Base-by-base conservation (phyloP, 768 basidiomycete species). In the Naganishia vaughanmartiniae region DNA sequence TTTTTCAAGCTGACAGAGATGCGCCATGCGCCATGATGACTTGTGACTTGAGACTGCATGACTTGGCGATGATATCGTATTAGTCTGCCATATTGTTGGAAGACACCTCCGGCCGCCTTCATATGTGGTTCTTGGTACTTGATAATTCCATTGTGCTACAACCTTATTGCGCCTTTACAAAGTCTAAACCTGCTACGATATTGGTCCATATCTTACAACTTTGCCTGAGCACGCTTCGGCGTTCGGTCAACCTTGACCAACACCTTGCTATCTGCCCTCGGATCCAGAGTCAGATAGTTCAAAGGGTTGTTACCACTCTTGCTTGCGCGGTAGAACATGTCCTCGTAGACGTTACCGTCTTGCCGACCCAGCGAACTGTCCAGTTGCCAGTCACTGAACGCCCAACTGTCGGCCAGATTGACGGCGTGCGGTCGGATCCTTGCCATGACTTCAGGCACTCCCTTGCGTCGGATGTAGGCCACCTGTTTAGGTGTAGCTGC, bases 351-450 rank as follows among this genome's bases (percentile, higher is more conserved):
- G n/a, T 70, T 55, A 12, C 69, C 69, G 30, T 70, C 69, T 9
- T 31, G 28, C 36, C 69, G 19, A 36, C 69, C 69, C 33, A 70
- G 31, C 46, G 58, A 65, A 26, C 58, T 65, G 69, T 70, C 76
- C 60, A 24, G 70, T 71, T 19, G 73, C 66, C 63, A 77, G 56
- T 77, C 76, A n/a, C 71, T 70, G 11, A 73, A 30, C 17, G 68
- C 71, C 65, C 70, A 74, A 1, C 72, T 66, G 73, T 77, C 76
- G 56, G 75, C 76, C 56, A 77, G 73, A 30, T 70, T 56, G 53
- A 77, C 74, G 3, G 76, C 74, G 33, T 77, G 73, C 10, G 76
- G 76, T 17, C 76, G 63, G 30, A 77, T 45, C 42, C 73, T 66
- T 24, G 72, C 70, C 57, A 77, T 68, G 51, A 77, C 70, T 12